Percentiles rank a stretch among this genome's conserved stretches.
Conservation (phyloP, 73 alveolate species). For the Uronychia setigera region DNA sequence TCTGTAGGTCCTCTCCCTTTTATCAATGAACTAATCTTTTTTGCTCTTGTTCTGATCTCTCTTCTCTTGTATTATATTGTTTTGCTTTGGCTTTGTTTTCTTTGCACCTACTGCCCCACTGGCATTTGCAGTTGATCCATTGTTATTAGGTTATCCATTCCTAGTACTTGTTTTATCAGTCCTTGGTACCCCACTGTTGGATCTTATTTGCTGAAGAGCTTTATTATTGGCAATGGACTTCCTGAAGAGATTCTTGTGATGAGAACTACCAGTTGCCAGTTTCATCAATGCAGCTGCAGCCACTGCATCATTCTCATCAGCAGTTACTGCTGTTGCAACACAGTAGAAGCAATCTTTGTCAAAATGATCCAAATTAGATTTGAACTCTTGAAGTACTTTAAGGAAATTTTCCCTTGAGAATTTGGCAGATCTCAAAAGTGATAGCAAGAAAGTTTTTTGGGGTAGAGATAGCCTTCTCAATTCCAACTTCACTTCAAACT, state of each 20-base stretch:
- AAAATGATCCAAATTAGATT: neutral
- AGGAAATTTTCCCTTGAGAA: constrained; percentile 2
- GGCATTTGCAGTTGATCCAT: neutral
- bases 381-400: neutral
- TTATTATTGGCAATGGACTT: neutral
- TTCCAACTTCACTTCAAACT: neutral
- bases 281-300: neutral
- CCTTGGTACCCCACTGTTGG: neutral
- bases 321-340: neutral
- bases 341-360: constrained; percentile 3
- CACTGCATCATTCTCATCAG: neutral
- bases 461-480: constrained; percentile 1
- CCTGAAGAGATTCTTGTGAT: neutral
- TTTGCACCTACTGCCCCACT: neutral
- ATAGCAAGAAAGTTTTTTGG: constrained; percentile 3
- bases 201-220: neutral
- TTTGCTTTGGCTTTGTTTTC: neutral
- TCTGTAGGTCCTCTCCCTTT: constrained; percentile 39
- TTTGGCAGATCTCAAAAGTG: neutral
- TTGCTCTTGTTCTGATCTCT: constrained; percentile 9
- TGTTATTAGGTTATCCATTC: neutral
- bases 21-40: constrained; percentile 36
- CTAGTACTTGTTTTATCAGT: neutral
- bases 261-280: neutral
- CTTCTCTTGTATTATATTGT: neutral